phyloP scores from a whole-genome alignment of 1,284 basidiomycete species.

The Sanguinoderma infundibulare region DNA sequence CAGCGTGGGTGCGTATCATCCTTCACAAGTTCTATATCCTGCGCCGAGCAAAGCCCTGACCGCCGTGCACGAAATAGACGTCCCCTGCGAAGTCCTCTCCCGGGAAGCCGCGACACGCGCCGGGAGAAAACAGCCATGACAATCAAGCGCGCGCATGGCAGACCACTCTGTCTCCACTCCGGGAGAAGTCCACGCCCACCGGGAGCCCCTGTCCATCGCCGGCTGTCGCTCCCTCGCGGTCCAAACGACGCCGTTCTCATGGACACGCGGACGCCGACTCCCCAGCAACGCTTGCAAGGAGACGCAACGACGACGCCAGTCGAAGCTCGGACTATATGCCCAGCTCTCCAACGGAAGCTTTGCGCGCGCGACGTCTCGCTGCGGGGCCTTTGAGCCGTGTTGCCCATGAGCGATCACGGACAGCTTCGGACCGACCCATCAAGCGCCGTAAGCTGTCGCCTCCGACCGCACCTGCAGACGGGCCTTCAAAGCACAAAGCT shows the following conservation, averaged over 20 bases:
- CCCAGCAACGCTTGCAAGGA: neutral
- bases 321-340: slow-evolving; percentile 5
- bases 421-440: slow-evolving; percentile 12
- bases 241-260: neutral
- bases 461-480: neutral
- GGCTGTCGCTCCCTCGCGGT: neutral
- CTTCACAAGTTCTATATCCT: neutral
- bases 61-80: neutral
- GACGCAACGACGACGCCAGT: neutral
- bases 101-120: neutral
- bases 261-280: neutral
- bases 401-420: slow-evolving; percentile 12
- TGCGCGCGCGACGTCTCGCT: slow-evolving; percentile 7
- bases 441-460: slow-evolving; percentile 13
- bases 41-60: neutral
- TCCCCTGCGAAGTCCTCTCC: slow-evolving; percentile 6
- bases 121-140: neutral
- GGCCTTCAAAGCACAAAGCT: neutral
- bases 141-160: neutral
- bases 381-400: slow-evolving; percentile 10
- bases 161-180: neutral
- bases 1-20: slow-evolving; percentile 6
- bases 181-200: neutral
- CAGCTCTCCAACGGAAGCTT: slow-evolving; percentile 18
- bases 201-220: neutral